These are phyloP conservation scores for Cardiospermum halicacabum DNA, from an alignment of 345 rosid species.

Conservation along the genomic window DNA sequence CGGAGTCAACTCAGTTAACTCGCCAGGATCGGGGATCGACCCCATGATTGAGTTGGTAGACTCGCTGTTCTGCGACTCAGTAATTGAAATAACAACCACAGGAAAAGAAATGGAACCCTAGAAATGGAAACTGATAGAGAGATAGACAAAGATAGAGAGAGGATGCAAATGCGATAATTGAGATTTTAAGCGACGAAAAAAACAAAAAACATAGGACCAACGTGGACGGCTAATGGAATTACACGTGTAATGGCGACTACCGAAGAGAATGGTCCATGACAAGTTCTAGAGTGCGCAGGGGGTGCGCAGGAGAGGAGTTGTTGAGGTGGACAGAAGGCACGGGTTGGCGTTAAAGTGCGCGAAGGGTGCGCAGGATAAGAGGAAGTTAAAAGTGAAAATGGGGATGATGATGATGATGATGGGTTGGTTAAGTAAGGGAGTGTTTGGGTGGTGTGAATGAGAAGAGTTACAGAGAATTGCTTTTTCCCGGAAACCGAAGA, in stretches of 20 bases:
- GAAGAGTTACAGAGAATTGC: constrained; percentile 13
- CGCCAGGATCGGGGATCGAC: constrained; percentile 97
- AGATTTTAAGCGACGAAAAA: background rate
- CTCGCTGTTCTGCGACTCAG: constrained; percentile 17
- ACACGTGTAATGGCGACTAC: constrained; percentile 45
- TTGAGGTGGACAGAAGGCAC: background rate
- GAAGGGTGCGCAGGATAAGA: constrained; percentile 25
- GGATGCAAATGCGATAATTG: constrained; percentile 19
- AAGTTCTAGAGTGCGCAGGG: constrained; percentile 28
- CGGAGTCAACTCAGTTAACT: constrained; percentile 62
- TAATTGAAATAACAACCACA: constrained; percentile 7
- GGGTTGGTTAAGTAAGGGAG: constrained; percentile 1
- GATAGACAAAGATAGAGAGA: background rate
- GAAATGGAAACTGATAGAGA: constrained; percentile 20
- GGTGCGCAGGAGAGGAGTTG: constrained; percentile 21
- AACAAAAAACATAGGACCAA: constrained; percentile 15
- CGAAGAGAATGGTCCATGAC: background rate
- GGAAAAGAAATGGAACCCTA: constrained; percentile 30
- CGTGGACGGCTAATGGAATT: constrained; percentile 35
- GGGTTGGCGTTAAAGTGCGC: constrained; percentile 8
- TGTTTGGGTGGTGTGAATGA: constrained; percentile 27
- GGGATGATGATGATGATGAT: background rate
- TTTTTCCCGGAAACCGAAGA: constrained; percentile 55
- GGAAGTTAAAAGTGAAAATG: background rate
- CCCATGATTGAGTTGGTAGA: constrained; percentile 49